phyloP scores from a whole-genome alignment of 108 stramenopile genomes.

The Pseudonitzschia delicatissima region DNA sequence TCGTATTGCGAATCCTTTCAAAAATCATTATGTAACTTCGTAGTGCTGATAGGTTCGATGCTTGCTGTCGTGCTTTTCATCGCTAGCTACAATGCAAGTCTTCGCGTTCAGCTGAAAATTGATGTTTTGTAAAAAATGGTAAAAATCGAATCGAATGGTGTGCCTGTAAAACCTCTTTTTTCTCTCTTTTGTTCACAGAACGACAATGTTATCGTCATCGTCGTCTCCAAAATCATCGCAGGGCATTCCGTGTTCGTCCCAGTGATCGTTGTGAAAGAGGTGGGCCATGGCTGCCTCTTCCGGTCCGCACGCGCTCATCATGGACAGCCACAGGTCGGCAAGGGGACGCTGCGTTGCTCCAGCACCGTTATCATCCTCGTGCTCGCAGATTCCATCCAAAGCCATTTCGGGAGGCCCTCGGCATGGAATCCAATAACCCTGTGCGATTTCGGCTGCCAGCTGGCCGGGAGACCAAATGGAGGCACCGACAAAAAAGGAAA shows the following conservation, averaged over 20 bases:
- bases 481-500: constrained; percentile 77
- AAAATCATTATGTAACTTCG: too few relatives aligned
- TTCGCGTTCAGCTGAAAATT: too few relatives aligned
- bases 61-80: too few relatives aligned
- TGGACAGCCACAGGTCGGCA: constrained; percentile 76
- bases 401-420: constrained; percentile 68
- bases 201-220: constrained; percentile 3
- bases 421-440: constrained; percentile 80
- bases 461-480: constrained; percentile 75
- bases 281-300: constrained; percentile 73
- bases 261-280: constrained; percentile 41
- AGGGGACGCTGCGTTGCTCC: constrained; percentile 50
- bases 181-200: too few relatives aligned
- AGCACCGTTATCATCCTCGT: too few relatives aligned
- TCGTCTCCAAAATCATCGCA: constrained; percentile 33
- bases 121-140: too few relatives aligned
- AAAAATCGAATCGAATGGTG: too few relatives aligned
- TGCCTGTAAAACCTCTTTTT: too few relatives aligned
- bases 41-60: too few relatives aligned
- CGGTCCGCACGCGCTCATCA: constrained; percentile 72
- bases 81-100: too few relatives aligned
- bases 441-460: constrained; percentile 71
- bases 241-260: constrained; percentile 25
- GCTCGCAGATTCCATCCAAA: constrained; percentile 62
- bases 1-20: too few relatives aligned